Evolutionary conservation across 139 green algal species (phyloP).

Genomic region (Micractinium sp.): DNA sequence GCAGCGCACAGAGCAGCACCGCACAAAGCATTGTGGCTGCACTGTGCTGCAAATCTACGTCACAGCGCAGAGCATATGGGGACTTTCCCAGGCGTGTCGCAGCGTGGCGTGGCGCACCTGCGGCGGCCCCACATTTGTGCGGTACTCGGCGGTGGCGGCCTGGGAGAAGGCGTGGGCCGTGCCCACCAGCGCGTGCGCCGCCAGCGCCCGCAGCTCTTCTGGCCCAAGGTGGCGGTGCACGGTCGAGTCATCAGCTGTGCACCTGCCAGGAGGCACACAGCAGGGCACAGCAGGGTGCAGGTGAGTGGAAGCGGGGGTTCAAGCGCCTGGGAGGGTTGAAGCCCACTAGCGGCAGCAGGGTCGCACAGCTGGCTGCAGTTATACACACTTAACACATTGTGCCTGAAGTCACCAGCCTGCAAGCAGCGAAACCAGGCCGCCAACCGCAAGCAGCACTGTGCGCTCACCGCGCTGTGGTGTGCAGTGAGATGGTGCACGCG

Average conservation of each 20-base stretch:
- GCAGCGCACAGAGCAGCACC: neutral
- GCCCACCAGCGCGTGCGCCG: constrained; percentile 30
- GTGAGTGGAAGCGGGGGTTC: too few relatives aligned
- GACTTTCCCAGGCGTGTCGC: neutral
- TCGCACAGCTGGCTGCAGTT: neutral
- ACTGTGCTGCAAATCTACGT: too few relatives aligned
- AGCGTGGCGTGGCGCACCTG: neutral
- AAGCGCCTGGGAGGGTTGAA: neutral
- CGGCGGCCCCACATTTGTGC: neutral
- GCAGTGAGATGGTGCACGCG: constrained; percentile 34
- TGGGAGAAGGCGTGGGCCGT: constrained; percentile 35
- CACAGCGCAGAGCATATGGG: too few relatives aligned
- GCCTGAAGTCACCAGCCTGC: neutral
- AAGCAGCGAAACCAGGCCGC: neutral
- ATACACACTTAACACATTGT: too few relatives aligned
- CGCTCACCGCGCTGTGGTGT: constrained; percentile 41
- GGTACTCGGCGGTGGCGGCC: constrained; percentile 10
- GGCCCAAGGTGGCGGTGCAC: constrained; percentile 17
- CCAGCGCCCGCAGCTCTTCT: constrained; percentile 43
- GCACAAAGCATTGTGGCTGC: too few relatives aligned
- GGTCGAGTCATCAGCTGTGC: neutral
- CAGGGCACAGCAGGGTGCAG: neutral
- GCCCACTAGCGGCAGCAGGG: neutral
- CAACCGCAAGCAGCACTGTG: neutral
- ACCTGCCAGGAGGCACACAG: neutral